Evolutionary conservation across 306 rosid species (phyloP), one percentile per base, ranked within the genome.

Genomic region (Quercus glauca): DNA sequence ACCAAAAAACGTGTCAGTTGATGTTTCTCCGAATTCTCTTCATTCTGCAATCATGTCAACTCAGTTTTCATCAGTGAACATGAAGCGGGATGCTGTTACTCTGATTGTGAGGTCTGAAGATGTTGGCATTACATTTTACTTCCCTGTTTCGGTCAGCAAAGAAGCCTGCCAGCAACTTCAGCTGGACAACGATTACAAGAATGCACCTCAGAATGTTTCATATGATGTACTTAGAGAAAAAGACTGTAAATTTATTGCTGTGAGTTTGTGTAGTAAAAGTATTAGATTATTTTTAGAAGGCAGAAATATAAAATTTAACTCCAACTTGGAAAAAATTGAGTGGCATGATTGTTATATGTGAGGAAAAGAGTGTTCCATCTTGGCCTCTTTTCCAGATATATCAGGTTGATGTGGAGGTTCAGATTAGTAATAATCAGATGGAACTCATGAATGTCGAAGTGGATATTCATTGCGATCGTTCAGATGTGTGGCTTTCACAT

Each of bases 401-500:
- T 77, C 88, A 86, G 82, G 85, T 86, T 65, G 74, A 65, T 69
- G 69, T 86, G 85, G 90, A 87, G 63, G 86, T 86, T 80, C 84
- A 84, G 15, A 52, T 84, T 52, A 61, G 55, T 77, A 71, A 67
- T 80, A 78, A 82, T 65, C 79, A n/a, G 70, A 49, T 77, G 57
- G 84, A 85, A 73, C 70, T 37, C 31, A 28, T 33, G 51, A 71
- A 63, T 71, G 78, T 85, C 51, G 82, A 84, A 84, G 67, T 83
- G 57, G 92, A 84, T 78, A 77, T 92, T 79, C 82, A 78, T 69
- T 92, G 91, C 71, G 94, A 95, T 85, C 83, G 79, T 76, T 79
- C 91, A 55, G 87, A 92, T 82, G 52, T 91, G 55, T 92, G 95
- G 93, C 84, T 94, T 76, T 87, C 97, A 3, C 91, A 90, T 79